Percentiles rank a stretch among this genome's conserved stretches.
Evolutionary conservation across 2,329 filamentous ascomycete species (phyloP).

Genomic region (Coniochaeta sp.): DNA sequence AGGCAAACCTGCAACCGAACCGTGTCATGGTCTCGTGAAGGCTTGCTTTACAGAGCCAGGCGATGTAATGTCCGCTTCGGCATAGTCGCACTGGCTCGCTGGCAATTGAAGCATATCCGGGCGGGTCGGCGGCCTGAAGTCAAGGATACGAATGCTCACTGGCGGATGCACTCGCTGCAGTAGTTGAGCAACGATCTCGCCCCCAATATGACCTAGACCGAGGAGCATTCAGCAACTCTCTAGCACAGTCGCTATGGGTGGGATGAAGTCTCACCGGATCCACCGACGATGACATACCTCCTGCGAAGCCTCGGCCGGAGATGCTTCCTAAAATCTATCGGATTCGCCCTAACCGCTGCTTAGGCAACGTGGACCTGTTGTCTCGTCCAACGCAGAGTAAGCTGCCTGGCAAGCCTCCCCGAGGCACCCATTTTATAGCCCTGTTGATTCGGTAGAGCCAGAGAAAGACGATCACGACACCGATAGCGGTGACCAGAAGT

Average conservation of each 20-base stretch:
- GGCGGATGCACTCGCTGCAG: slow-evolving; percentile 43
- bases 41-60: slow-evolving; percentile 33
- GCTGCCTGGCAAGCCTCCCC: slow-evolving; percentile 23
- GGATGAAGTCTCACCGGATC: too few relatives aligned
- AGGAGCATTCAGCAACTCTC: too few relatives aligned
- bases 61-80: slow-evolving; percentile 44
- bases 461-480: slow-evolving; percentile 15
- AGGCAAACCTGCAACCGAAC: slow-evolving; percentile 31
- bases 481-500: slow-evolving; percentile 1
- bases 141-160: slow-evolving; percentile 44
- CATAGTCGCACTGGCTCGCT: slow-evolving; percentile 29
- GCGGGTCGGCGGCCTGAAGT: slow-evolving; percentile 36
- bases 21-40: slow-evolving; percentile 40
- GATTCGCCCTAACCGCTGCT: slow-evolving; percentile 23
- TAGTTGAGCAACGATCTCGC: slow-evolving; percentile 46
- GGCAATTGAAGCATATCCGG: slow-evolving; percentile 31
- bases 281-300: slow-evolving; percentile 38
- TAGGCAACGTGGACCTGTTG: slow-evolving; percentile 26
- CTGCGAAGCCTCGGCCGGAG: slow-evolving; percentile 32
- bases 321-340: slow-evolving; percentile 29
- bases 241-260: too few relatives aligned
- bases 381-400: slow-evolving; percentile 28
- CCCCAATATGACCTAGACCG: slow-evolving; percentile 47
- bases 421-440: slow-evolving; percentile 27
- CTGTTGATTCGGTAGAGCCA: slow-evolving; percentile 30